Evolutionary conservation across 2,329 filamentous ascomycete genomes (phyloP), one percentile per base, ranked within the genome.

Genomic region (Penicillium sclerotiorum): DNA sequence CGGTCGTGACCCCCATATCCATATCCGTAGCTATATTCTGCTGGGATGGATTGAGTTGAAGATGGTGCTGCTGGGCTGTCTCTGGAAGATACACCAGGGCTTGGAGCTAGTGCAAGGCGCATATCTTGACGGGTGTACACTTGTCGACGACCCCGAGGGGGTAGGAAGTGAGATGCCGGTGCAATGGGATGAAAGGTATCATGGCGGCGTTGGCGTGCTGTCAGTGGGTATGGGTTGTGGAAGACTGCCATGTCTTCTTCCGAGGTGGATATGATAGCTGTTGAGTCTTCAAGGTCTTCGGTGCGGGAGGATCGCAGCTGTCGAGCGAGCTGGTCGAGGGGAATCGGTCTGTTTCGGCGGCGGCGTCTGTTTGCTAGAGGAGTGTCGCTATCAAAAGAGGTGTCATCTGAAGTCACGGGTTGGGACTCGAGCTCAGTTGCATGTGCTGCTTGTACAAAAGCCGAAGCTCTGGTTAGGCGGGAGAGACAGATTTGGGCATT

Each of bases 361-460:
- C 52, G 49, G 5, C 5, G 8, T n/a, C 49, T 49, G 13, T 9
- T 5, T 8, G 11, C 23, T 5, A 46, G 21, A 7, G 13, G 32
- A 18, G 27, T 20, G 2, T 49, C 56, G 7, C 47, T 47, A 12
- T 8, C 21, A 17, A 50, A 20, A 7, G 53, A 53, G 8, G 38
- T 45, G 28, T 45, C 48, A n/a, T 36, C 49, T 1, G 56, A 57
- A 2, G 57, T 53, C 3, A 46, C 35, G 3, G 53, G 57, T 4
- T 55, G 50, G 5, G 47, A 20, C 8, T 53, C 49, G n/a, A 25
- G 23, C 5, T 17, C 40, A 22, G 11, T 6, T 2, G 17, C 18
- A 9, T 12, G 8, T 43, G 17, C 18, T 27, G 27, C 8, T 13
- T 23, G 13, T 43, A 22, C 30, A 43, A 11, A 11, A 33, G 5